Base-by-base conservation (phyloP, 106 monocot species). In the Iris macrosiphon region DNA sequence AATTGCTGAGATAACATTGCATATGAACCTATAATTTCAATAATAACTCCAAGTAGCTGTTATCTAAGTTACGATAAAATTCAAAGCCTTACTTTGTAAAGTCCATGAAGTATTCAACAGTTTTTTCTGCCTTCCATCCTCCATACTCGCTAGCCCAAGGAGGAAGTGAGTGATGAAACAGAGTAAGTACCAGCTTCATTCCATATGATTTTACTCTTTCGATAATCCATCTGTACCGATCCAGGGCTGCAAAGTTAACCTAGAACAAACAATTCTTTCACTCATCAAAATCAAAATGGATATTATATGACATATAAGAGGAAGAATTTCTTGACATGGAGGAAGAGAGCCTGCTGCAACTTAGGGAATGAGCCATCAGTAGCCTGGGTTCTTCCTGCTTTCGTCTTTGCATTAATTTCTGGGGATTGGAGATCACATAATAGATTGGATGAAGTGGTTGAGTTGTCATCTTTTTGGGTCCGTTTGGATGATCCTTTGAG, bases 111-210 rank as follows among this genome's bases (percentile, higher is more conserved):
- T 95, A 95, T 30, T 85, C 76, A 65, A 85, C 82, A 55, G 94
- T 95, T 89, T 85, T 95, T 68, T 89, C 94, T 61, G 68, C 17
- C 45, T 89, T 95, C 94, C 94, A 95, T 17, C 94, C 94, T 46
- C 94, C 94, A 75, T 89, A 95, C 49, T 82, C 75, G 66, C 79
- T 81, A 75, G 94, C 94, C 94, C 94, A 95, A 47, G 89, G 78
- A 73, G 94, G 94, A 65, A 95, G 94, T 18, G 94, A 95, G 65
- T 95, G 94, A 57, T 95, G 94, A 59, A 95, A 95, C 45, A 95
- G 79, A 16, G 94, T 95, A 39, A 95, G 66, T 89, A 95, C 89
- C 29, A 89, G 89, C 66, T 89, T 95, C 94, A 95, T 95, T 60
- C 94, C 94, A 61, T 85, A 76, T 27, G 64, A 75, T 16, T 61